Evolutionary conservation across 2,329 filamentous ascomycete species (phyloP).

Genomic region (Sphaerulina musiva): DNA sequence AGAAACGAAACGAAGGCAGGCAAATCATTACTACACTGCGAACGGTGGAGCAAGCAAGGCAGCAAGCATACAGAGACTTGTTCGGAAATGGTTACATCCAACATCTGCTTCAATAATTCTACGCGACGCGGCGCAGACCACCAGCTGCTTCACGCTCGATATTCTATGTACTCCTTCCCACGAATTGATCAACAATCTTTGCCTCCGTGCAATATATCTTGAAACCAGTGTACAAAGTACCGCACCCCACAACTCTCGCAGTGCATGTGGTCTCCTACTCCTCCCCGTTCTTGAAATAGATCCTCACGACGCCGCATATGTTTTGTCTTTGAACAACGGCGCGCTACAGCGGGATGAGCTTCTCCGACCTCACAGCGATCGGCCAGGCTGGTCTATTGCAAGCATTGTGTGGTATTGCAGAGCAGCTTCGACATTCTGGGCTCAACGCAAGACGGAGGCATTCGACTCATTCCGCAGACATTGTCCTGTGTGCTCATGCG

Average conservation of each 20-base stretch:
- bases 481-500: too few species aligned
- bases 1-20: background rate
- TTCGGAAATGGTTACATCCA: background rate
- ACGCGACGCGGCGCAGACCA: background rate
- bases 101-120: background rate
- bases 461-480: too few species aligned
- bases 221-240: background rate
- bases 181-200: too few species aligned
- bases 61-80: background rate
- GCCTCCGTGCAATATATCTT: background rate
- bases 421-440: too few species aligned
- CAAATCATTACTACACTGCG: background rate
- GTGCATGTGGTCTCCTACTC: background rate
- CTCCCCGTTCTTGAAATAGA: background rate
- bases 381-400: background rate
- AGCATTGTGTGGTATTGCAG: background rate
- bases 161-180: too few species aligned
- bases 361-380: background rate
- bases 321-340: background rate
- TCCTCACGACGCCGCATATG: background rate
- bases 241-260: slow-evolving; percentile 4
- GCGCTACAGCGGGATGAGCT: background rate
- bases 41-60: background rate
- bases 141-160: too few species aligned
- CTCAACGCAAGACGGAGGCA: too few species aligned